These are phyloP conservation scores for Ceratorhiza oryzae-sativae DNA, from an alignment of 1,284 basidiomycete genomes.

Conservation along the genomic window DNA sequence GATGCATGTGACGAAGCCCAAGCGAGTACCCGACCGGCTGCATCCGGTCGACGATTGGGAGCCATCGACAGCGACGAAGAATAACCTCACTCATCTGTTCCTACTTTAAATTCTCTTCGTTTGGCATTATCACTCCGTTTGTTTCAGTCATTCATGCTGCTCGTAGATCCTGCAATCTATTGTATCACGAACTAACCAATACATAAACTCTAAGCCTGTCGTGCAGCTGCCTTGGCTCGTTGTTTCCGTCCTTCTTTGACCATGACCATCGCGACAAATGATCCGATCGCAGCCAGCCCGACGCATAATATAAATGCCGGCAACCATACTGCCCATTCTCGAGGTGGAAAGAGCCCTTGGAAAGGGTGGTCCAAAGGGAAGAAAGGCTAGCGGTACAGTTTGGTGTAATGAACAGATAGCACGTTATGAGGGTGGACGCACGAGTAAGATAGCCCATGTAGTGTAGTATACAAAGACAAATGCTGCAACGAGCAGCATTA, in stretches of 20 bases:
- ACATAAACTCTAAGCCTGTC: constrained; percentile 19
- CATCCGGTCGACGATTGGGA: constrained; percentile 18
- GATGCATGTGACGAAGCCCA: constrained; percentile 88
- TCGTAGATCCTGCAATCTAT: constrained; percentile 30
- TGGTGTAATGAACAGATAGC: constrained; percentile 20
- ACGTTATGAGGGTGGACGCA: constrained; percentile 53
- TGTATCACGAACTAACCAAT: constrained; percentile 1
- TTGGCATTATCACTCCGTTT: neutral
- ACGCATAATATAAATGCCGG: constrained; percentile 83
- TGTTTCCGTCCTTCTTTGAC: constrained; percentile 73
- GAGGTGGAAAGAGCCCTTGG: constrained; percentile 79
- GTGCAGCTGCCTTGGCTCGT: constrained; percentile 44
- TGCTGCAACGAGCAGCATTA: constrained; percentile 79
- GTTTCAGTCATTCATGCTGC: constrained; percentile 14
- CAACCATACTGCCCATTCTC: constrained; percentile 90
- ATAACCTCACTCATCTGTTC: neutral
- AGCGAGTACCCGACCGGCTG: constrained; percentile 32
- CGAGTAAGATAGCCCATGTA: constrained; percentile 86
- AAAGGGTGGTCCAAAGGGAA: constrained; percentile 75
- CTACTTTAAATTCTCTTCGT: neutral
- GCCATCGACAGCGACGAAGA: constrained; percentile 42
- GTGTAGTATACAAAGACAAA: constrained; percentile 90
- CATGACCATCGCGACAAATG: constrained; percentile 79
- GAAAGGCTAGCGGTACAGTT: constrained; percentile 70
- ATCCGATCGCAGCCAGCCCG: constrained; percentile 77